A percentile compares a stretch with the other conserved stretches of the same genome.
These are phyloP conservation scores for Exophiala viscosa DNA, from an alignment of 2,329 filamentous ascomycete genomes.

Conservation along the genomic window DNA sequence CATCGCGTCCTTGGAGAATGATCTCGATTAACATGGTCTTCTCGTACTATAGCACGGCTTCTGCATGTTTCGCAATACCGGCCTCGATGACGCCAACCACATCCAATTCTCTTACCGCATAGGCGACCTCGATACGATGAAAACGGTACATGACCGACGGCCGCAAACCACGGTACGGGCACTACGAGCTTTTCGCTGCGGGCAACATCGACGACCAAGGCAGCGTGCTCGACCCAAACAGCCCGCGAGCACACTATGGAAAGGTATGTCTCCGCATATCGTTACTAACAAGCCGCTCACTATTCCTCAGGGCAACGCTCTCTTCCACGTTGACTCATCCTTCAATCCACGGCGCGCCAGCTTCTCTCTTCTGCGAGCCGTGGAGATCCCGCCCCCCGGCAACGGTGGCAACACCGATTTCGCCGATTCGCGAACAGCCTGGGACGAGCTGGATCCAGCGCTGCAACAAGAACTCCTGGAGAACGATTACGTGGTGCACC, in stretches of 20 bases:
- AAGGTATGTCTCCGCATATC: constrained; percentile 32
- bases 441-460: constrained; percentile 42
- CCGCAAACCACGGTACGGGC: constrained; percentile 45
- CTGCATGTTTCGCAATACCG: constrained; percentile 50
- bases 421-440: constrained; percentile 53
- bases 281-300: not conserved
- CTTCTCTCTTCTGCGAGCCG: constrained; percentile 52
- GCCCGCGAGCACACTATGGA: constrained; percentile 31
- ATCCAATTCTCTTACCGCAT: constrained; percentile 50
- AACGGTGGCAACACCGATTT: constrained; percentile 53
- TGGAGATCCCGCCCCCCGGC: constrained; percentile 46
- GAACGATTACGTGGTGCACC: constrained; percentile 46
- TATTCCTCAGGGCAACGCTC: constrained; percentile 42
- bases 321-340: constrained; percentile 56
- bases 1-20: not conserved
- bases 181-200: constrained; percentile 55
- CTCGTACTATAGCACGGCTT: constrained; percentile 49
- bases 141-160: constrained; percentile 47
- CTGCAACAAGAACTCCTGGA: constrained; percentile 36
- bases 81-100: constrained; percentile 50
- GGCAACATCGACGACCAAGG: constrained; percentile 53
- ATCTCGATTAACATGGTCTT: not conserved
- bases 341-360: constrained; percentile 55
- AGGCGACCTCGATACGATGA: constrained; percentile 56
- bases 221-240: constrained; percentile 39